Evolutionary conservation across 768 basidiomycete genomes (phyloP).

Genomic region (Hericium erinaceus): DNA sequence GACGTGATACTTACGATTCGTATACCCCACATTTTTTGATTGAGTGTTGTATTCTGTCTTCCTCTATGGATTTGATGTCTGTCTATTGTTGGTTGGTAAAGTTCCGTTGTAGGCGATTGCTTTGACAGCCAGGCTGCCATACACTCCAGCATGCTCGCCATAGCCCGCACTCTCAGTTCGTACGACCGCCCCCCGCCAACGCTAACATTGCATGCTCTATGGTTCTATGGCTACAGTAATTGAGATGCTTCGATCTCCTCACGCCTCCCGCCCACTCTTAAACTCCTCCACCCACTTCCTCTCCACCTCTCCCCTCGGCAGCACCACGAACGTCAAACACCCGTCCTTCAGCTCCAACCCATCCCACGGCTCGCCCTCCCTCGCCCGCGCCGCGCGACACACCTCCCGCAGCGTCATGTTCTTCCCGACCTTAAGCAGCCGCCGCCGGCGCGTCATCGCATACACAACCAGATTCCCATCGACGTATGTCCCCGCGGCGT

Average conservation of each 20-base stretch:
- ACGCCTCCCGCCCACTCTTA: conserved; percentile 44
- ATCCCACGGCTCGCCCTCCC: conserved; percentile 52
- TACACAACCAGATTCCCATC: conserved; percentile 65
- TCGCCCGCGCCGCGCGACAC: conserved; percentile 49
- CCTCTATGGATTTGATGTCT: too few species aligned
- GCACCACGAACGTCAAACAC: conserved; percentile 68
- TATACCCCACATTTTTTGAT: too few species aligned
- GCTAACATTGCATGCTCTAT: too few species aligned
- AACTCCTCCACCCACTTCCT: conserved; percentile 82
- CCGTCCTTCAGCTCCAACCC: conserved; percentile 77
- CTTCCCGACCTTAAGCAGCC: conserved; percentile 85
- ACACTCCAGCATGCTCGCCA: too few species aligned
- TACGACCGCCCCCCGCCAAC: too few species aligned
- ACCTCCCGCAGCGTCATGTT: conserved; percentile 82
- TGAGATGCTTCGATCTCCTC: neutral
- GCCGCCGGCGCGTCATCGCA: conserved; percentile 65
- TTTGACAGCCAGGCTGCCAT: too few species aligned
- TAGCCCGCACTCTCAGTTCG: too few species aligned
- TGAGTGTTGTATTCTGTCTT: too few species aligned
- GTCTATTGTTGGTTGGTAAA: too few species aligned
- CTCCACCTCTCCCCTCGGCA: conserved; percentile 72
- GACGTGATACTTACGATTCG: too few species aligned
- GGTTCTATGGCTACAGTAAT: neutral
- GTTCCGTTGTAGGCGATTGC: too few species aligned
- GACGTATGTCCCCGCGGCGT: conserved; percentile 56